Base-by-base conservation (phyloP, 805 yeast species). In the Metschnikowia gruessii region DNA sequence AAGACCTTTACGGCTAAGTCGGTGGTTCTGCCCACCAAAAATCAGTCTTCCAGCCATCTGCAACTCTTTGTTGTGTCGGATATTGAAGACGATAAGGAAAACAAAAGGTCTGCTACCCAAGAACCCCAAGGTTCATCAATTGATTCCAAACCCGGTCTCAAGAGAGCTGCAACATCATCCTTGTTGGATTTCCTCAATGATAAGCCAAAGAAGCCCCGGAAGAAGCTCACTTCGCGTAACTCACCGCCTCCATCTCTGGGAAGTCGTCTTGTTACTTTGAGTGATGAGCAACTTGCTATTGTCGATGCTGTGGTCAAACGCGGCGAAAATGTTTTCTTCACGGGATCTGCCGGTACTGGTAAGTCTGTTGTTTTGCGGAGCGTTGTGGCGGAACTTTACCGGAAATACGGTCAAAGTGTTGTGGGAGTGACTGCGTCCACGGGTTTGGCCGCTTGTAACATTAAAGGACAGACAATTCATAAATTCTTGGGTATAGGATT, bases 271-370 rank as follows among this genome's bases (percentile, higher is more conserved):
- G 34, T 50, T n/a, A 12, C 46, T 3, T 48, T 64, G 35, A 59
- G 72, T 53, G 61, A 57, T 2, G 83, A 78, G 46, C 85, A 80
- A 60, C 31, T 52, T 5, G 54, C 58, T 17, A 79, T 87, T 6
- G 53, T 85, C 7, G 69, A 76, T 18, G 60, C 75, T 11, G 81
- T 82, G 8, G 72, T 84, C 6, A 64, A 72, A 13, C 60, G 70
- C 18, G 90, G 95, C 0, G 68, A 72, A 15, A 87, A 84, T 49
- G 67, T 94, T 2, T 94, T 94, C 61, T 94, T 87, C 62, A 94
- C 99, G 0, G 99, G 99, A 42, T 89, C 97, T 29, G 99, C 99
- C 0, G 99, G 99, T 58, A 94, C 99, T 0, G 99, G 99, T 61
- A 94, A 94, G 62, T 92, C 99, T 1, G 85, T 94, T 3, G 70